These are phyloP conservation scores for Cyberlindnera maclurae DNA, from an alignment of 805 yeast species.

Conservation along the genomic window DNA sequence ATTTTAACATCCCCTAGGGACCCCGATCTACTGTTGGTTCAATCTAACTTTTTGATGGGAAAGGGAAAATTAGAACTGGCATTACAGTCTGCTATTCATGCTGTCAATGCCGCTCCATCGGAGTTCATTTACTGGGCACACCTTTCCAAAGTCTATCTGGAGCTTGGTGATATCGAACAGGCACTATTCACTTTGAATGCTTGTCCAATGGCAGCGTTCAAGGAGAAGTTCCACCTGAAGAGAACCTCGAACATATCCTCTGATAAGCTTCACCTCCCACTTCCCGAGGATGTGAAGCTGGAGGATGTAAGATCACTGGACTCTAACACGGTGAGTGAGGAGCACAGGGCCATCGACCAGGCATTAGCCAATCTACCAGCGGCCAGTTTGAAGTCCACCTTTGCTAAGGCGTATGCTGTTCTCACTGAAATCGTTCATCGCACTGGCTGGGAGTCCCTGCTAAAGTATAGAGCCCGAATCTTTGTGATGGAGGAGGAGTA, in stretches of 20 bases:
- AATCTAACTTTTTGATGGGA: slow-evolving; percentile 49
- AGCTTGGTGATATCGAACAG: slow-evolving; percentile 58
- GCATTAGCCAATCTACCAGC: slow-evolving; percentile 59
- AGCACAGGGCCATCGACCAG: slow-evolving; percentile 60
- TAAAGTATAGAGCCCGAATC: slow-evolving; percentile 51
- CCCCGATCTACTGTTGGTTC: slow-evolving; percentile 45
- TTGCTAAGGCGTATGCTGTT: slow-evolving; percentile 50
- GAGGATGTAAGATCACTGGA: slow-evolving; percentile 63
- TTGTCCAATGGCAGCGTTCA: slow-evolving; percentile 70
- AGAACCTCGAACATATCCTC: slow-evolving; percentile 48
- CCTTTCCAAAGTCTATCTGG: slow-evolving; percentile 56
- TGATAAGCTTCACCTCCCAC: slow-evolving; percentile 62
- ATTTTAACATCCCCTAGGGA: slow-evolving; percentile 44
- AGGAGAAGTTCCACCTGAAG: slow-evolving; percentile 56
- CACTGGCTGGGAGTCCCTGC: slow-evolving; percentile 67
- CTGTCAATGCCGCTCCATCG: slow-evolving; percentile 68
- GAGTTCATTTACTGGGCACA: slow-evolving; percentile 70
- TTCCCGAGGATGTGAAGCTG: slow-evolving; percentile 66
- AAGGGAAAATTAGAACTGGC: slow-evolving; percentile 52
- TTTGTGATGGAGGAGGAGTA: slow-evolving; percentile 68
- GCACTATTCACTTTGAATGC: slow-evolving; percentile 69
- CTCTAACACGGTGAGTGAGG: slow-evolving; percentile 56
- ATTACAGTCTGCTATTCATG: slow-evolving; percentile 49
- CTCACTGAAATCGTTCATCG: slow-evolving; percentile 58
- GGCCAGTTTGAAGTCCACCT: slow-evolving; percentile 54